A percentile compares a stretch with the other conserved stretches of the same genome.
Conservation (phyloP, 108 stramenopile species). For the Skeletonema grethae region DNA sequence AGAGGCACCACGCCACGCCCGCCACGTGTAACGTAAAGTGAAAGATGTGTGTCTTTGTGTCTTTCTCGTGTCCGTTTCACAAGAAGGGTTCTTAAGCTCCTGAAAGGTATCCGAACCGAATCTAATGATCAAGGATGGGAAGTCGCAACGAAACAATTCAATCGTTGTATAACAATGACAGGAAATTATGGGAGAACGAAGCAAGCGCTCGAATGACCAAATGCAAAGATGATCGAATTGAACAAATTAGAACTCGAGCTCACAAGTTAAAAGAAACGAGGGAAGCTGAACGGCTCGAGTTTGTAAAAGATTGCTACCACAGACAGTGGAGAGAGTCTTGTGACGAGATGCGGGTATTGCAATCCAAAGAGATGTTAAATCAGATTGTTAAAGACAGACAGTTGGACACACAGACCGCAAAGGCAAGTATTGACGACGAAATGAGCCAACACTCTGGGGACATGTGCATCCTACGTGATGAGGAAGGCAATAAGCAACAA, state of each 20-base stretch:
- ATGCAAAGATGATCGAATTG: constrained; percentile 39
- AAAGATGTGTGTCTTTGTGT: too few species aligned
- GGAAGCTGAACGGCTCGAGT: constrained; percentile 48
- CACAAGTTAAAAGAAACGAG: constrained; percentile 38
- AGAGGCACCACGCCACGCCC: background rate
- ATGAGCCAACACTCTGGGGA: too few species aligned
- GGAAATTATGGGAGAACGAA: constrained; percentile 34
- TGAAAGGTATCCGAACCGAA: too few species aligned
- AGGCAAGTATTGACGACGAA: background rate
- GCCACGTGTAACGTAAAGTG: background rate
- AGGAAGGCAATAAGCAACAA: constrained; percentile 14
- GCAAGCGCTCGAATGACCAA: background rate
- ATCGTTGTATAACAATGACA: constrained; percentile 38
- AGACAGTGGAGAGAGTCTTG: constrained; percentile 68
- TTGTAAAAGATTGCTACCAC: constrained; percentile 60
- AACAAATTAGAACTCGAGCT: constrained; percentile 42
- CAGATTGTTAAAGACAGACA: constrained; percentile 33
- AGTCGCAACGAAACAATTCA: constrained; percentile 22
- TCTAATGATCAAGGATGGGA: constrained; percentile 27
- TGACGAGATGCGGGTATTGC: constrained; percentile 69
- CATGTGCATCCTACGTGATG: constrained; percentile 23
- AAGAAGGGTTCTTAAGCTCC: too few species aligned
- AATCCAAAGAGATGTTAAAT: constrained; percentile 52
- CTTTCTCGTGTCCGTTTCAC: too few species aligned
- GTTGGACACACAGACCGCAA: background rate